phyloP scores from a whole-genome alignment of 495 filamentous ascomycete species.

The Hapsidospora chrysogenum region DNA sequence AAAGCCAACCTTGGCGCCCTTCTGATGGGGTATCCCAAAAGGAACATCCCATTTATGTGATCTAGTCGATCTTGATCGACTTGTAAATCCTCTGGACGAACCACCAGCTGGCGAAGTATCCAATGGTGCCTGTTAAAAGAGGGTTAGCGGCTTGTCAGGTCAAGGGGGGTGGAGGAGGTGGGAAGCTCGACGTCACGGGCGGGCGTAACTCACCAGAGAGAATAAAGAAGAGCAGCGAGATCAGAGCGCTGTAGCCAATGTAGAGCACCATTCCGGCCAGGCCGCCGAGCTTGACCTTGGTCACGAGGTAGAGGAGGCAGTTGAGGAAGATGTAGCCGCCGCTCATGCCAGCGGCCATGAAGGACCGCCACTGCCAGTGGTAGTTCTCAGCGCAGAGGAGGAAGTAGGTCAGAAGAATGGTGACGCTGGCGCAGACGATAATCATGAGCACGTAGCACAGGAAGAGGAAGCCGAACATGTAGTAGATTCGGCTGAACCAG shows the following conservation, averaged over 20 bases:
- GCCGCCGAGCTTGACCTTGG: constrained; percentile 67
- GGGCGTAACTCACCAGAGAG: constrained; percentile 56
- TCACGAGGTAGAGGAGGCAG: constrained; percentile 74
- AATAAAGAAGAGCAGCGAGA: constrained; percentile 84
- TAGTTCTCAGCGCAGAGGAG: constrained; percentile 92
- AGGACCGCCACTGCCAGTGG: constrained; percentile 95
- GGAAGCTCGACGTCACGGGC: not conserved
- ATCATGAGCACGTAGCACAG: constrained; percentile 96
- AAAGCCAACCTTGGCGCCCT: too few species aligned
- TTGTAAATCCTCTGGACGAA: constrained; percentile 88
- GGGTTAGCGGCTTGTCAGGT: too few species aligned
- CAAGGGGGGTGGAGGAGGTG: too few species aligned
- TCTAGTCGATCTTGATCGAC: constrained; percentile 88
- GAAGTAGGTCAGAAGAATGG: constrained; percentile 86
- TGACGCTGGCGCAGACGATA: constrained; percentile 82
- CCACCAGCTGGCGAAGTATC: constrained; percentile 85
- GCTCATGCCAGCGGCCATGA: constrained; percentile 72
- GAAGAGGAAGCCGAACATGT: constrained; percentile 99
- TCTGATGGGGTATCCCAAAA: not conserved
- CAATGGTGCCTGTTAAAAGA: constrained; percentile 73
- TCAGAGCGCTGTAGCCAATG: constrained; percentile 76
- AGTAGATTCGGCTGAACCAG: constrained; percentile 97
- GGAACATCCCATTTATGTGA: not conserved
- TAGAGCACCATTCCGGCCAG: constrained; percentile 79
- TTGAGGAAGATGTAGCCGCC: constrained; percentile 82